Base-by-base conservation (phyloP, 1,139 yeast species). In the Protomyces macrosporus region DNA sequence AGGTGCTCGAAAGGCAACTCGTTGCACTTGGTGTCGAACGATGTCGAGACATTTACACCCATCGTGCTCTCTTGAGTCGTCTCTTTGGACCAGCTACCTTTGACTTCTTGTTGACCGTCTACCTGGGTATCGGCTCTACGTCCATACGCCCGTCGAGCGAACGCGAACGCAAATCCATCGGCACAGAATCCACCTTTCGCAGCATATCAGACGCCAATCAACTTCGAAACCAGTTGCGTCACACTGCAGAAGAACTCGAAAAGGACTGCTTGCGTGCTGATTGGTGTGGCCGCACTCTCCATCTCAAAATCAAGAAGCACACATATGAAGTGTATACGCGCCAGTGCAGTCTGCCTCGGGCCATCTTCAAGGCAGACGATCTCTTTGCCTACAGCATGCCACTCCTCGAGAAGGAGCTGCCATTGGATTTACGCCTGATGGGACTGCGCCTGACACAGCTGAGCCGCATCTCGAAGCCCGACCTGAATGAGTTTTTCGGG, bases 101-200 rank as follows among this genome's bases (percentile, higher is more conserved):
- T n/a, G 64, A 65, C 6, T 68, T 69, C 45, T 60, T 70, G 4
- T 50, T 69, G 14, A 63, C 66, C 9, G 66, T 68, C 55, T 69
- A 68, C 53, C 64, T 70, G 14, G 72, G 72, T 2, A 63, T 70
- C 4, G 72, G 72, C 14, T 60, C 68, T n/a, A 68, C 70, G 3
- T 55, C 48, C 12, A 64, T 70, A 33, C 45, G 59, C 10, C 70
- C 70, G 23, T 57, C 66, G 12, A 68, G 65, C 30, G 65, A 66
- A 36, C 66, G 67, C 53, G 69, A 66, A 35, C 66, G 72, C n/a
- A 70, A 70, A 39, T 69, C 70, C 7, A 61, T 70, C 9, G 68
- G 72, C 16, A 66, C 68, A 16, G 72, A 70, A 59, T 59, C 66
- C 14, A 70, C 72, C 1, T 70, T 70, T 56, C 57, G 61, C 7